Conservation (phyloP, 1,284 basidiomycete genomes). For the Chondrostereum purpureum region DNA sequence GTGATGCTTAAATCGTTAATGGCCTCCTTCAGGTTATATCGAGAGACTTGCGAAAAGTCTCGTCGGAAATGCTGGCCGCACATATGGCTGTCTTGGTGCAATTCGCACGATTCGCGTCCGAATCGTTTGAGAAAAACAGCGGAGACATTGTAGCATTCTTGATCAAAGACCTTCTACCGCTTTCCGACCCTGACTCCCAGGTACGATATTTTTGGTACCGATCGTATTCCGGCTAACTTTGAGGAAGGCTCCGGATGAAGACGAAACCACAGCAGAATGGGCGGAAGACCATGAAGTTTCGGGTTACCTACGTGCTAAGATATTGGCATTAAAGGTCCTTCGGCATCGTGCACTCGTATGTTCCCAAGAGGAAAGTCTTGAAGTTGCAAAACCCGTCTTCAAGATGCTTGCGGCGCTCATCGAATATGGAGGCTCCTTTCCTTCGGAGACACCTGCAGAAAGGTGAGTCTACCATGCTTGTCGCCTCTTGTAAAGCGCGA, state of each 20-base stretch:
- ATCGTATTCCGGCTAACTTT: not conserved
- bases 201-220: conserved; percentile 29
- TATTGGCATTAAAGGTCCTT: conserved; percentile 73
- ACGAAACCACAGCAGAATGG: conserved; percentile 65
- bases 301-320: conserved; percentile 55
- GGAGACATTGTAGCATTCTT: conserved; percentile 61
- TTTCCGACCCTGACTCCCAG: conserved; percentile 37
- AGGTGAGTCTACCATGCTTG: too few relatives aligned
- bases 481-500: too few relatives aligned
- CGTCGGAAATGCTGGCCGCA: conserved; percentile 14
- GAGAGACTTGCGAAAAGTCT: conserved; percentile 42
- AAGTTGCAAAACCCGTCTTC: conserved; percentile 67
- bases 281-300: conserved; percentile 57
- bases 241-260: conserved; percentile 34
- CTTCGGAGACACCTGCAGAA: conserved; percentile 40
- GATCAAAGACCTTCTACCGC: conserved; percentile 68
- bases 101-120: conserved; percentile 62
- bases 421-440: conserved; percentile 59
- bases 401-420: conserved; percentile 70
- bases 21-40: conserved; percentile 19
- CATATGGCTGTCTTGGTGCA: conserved; percentile 29
- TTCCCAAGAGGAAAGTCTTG: conserved; percentile 52
- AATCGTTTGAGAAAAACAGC: conserved; percentile 61
- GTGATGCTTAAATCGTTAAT: too few relatives aligned
- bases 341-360: conserved; percentile 74